These are phyloP conservation scores for Purpureocillium takamizusanense DNA, from an alignment of 2,329 filamentous ascomycete genomes.

Conservation along the genomic window DNA sequence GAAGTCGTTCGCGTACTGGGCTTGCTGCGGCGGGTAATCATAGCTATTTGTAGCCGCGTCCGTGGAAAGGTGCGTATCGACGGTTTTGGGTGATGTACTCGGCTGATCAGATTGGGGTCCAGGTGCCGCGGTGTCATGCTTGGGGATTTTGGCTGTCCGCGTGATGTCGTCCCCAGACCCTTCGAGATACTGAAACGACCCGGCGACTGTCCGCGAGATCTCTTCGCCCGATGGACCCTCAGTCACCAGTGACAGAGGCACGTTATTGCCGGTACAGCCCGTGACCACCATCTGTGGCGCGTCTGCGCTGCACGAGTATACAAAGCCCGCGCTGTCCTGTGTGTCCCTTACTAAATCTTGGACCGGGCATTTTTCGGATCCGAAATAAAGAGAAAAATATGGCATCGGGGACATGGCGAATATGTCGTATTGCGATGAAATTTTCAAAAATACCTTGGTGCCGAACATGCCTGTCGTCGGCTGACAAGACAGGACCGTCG, in stretches of 20 bases:
- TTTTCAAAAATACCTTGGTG: conserved; percentile 63
- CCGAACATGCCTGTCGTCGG: conserved; percentile 61
- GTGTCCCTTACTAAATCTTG: conserved; percentile 53
- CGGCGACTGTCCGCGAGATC: conserved; percentile 38
- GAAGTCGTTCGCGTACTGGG: conserved; percentile 29
- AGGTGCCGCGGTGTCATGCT: conserved; percentile 27
- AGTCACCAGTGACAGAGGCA: conserved; percentile 45
- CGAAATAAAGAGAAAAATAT: conserved; percentile 64
- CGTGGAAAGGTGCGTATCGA: conserved; percentile 26
- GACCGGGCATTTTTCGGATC: conserved; percentile 57
- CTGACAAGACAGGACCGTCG: conserved; percentile 59
- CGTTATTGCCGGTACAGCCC: conserved; percentile 37
- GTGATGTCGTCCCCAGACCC: conserved; percentile 36
- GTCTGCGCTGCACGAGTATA: conserved; percentile 64
- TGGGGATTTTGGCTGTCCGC: conserved; percentile 24
- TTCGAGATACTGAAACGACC: conserved; percentile 41
- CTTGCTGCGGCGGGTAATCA: conserved; percentile 34
- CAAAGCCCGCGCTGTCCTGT: conserved; percentile 50
- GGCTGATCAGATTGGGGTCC: conserved; percentile 26
- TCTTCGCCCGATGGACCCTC: conserved; percentile 44
- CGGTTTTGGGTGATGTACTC: conserved; percentile 32
- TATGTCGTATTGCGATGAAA: conserved; percentile 69
- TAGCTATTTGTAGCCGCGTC: conserved; percentile 34
- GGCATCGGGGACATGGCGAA: conserved; percentile 43
- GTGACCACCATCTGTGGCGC: conserved; percentile 54